phyloP scores from a whole-genome alignment of 179 eudicot species.

The Amaranthus tricolor region DNA sequence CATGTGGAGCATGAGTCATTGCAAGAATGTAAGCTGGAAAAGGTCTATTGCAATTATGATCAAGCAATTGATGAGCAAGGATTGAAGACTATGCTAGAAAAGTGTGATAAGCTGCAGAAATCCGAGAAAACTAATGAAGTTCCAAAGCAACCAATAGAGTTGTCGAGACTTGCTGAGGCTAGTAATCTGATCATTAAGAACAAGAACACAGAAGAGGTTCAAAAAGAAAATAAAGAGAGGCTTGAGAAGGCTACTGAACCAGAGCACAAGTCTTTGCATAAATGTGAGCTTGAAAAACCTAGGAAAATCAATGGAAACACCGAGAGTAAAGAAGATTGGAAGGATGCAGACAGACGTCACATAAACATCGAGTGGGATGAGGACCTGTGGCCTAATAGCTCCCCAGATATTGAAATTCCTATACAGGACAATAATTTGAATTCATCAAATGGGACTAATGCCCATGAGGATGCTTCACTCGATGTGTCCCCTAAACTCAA shows the following conservation, averaged over 20 bases:
- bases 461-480: conserved; percentile 20
- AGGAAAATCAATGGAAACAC: conserved; percentile 11
- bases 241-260: conserved; percentile 23
- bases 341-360: conserved; percentile 12
- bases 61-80: conserved; percentile 14
- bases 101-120: conserved; percentile 20
- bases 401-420: conserved; percentile 20
- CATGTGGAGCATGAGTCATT: conserved; percentile 11
- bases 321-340: conserved; percentile 11
- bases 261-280: conserved; percentile 10
- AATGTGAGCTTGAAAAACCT: conserved; percentile 19
- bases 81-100: conserved; percentile 5
- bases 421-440: conserved; percentile 20
- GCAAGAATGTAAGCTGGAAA: conserved; percentile 16
- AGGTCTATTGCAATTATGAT: neutral
- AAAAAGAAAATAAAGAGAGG: conserved; percentile 6
- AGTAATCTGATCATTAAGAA: conserved; percentile 1
- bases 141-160: conserved; percentile 18
- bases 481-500: conserved; percentile 18
- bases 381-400: conserved; percentile 22
- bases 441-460: conserved; percentile 27
- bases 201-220: conserved; percentile 17
- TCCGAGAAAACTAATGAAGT: conserved; percentile 25
- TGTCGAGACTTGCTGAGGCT: conserved; percentile 22
- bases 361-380: conserved; percentile 15